Base-by-base conservation (phyloP, 768 basidiomycete species). In the Rhodotorula toruloides region DNA sequence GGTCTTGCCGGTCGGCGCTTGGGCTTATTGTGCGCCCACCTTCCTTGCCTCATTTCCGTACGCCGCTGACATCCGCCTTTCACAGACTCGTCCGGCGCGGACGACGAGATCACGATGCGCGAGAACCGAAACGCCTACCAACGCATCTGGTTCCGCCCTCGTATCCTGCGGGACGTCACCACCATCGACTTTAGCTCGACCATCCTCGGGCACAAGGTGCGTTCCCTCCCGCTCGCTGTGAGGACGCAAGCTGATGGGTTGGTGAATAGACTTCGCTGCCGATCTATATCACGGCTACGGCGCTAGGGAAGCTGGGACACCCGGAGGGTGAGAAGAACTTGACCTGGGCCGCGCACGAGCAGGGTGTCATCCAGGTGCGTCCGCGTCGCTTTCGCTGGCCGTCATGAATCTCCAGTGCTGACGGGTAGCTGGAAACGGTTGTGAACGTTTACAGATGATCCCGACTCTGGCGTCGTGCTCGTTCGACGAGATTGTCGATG, bases 391-490 rank as follows among this genome's bases (percentile, higher is more conserved):
- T 16, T 14, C 48, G 9, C 9, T 11, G 7, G 19, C 29, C 29
- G 27, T 48, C 29, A 6, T 27, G 29, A 50, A 10, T 50, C 31
- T 14, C 16, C 36, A 16, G 4, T 22, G 32, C 32, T 17, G 10
- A 31, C 32, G n/a, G n/a, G n/a, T n/a, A n/a, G n/a, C n/a, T n/a
- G n/a, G n/a, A n/a, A n/a, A n/a, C n/a, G n/a, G n/a, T n/a, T n/a
- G n/a, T n/a, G n/a, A n/a, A n/a, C n/a, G n/a, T n/a, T n/a, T 19
- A 10, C 48, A 64, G 17, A 73, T 93, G 93, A 94, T 98, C 58
- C 91, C 93, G 3, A 98, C 96, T 1, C 81, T 98, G 29, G 90
- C 94, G 0, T 92, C 90, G 0, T 98, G 92, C 77, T 89, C 90
- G 0, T 96, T 98, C 77, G 92, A 98, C 76, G 91, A 98, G 77